Conservation (phyloP, 805 yeast species). For the Zygotorulaspora chibaensis region DNA sequence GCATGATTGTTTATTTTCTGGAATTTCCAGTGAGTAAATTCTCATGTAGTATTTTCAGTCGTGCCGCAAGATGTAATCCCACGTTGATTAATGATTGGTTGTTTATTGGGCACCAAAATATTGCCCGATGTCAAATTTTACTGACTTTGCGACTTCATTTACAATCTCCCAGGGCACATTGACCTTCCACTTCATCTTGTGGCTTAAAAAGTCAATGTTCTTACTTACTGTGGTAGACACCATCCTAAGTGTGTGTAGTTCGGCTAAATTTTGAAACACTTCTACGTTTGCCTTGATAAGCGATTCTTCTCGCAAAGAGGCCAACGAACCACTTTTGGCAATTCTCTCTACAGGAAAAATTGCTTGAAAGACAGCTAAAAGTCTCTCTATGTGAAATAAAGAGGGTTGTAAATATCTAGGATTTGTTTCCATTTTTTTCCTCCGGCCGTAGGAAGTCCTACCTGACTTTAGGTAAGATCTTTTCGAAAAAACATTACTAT, state of each 20-base stretch:
- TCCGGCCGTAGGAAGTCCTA: conserved; percentile 39
- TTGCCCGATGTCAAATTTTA: conserved; percentile 61
- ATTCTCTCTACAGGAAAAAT: conserved; percentile 46
- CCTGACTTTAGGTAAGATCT: conserved; percentile 42
- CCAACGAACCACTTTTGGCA: conserved; percentile 21
- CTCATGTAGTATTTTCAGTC: not conserved
- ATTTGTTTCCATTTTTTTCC: conserved; percentile 47
- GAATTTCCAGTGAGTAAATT: too few relatives aligned
- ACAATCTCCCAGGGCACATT: conserved; percentile 67
- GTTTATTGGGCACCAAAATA: conserved; percentile 39
- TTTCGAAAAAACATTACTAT: conserved; percentile 64
- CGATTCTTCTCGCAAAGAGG: conserved; percentile 18
- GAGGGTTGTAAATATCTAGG: conserved; percentile 66
- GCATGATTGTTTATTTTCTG: too few relatives aligned
- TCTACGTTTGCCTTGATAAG: conserved; percentile 43
- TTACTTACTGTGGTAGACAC: conserved; percentile 40
- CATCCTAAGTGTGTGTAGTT: conserved; percentile 52
- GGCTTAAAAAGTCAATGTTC: conserved; percentile 53
- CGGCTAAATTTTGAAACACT: conserved; percentile 54
- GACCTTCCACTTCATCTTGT: conserved; percentile 73
- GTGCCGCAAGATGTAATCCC: not conserved
- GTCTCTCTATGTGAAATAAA: conserved; percentile 70
- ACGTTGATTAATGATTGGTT: not conserved
- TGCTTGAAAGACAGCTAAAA: conserved; percentile 74
- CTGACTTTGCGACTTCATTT: conserved; percentile 54